Evolutionary conservation across 805 yeast genomes (phyloP).

Genomic region (Starmerella roubikii): DNA sequence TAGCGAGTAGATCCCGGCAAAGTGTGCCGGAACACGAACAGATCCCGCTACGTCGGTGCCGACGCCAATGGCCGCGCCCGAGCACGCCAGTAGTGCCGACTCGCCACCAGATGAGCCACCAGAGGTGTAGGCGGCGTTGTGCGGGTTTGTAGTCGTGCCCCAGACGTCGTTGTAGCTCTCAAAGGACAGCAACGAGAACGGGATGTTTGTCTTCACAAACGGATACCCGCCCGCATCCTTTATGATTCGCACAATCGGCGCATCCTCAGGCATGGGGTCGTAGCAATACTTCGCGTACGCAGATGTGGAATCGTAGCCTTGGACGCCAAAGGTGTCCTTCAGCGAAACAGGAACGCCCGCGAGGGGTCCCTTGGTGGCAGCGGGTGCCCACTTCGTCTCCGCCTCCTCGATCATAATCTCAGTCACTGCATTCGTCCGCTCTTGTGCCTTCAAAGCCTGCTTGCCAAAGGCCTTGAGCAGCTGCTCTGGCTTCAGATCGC

Average conservation of each 20-base stretch:
- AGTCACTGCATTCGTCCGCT: slow-evolving; percentile 40
- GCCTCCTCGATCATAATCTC: slow-evolving; percentile 55
- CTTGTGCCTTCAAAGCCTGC: slow-evolving; percentile 49
- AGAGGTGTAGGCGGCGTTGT: slow-evolving; percentile 32
- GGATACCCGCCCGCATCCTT: slow-evolving; percentile 43
- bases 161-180: slow-evolving; percentile 42
- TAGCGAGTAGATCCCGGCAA: slow-evolving; percentile 38
- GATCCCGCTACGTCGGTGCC: slow-evolving; percentile 48
- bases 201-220: slow-evolving; percentile 42
- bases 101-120: slow-evolving; percentile 48
- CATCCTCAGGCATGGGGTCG: slow-evolving; percentile 31
- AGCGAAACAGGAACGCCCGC: slow-evolving; percentile 53
- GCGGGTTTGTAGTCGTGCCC: slow-evolving; percentile 40
- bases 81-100: slow-evolving; percentile 34
- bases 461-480: slow-evolving; percentile 51
- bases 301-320: slow-evolving; percentile 39
- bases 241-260: slow-evolving; percentile 32
- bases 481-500: slow-evolving; percentile 35
- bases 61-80: slow-evolving; percentile 38
- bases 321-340: slow-evolving; percentile 41
- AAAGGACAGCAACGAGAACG: slow-evolving; percentile 42
- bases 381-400: slow-evolving; percentile 38
- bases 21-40: slow-evolving; percentile 42
- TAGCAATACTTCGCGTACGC: slow-evolving; percentile 34
- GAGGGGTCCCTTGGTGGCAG: slow-evolving; percentile 33